Evolutionary conservation across 441 rosid genomes (phyloP), one percentile per base, ranked within the genome.

Genomic region (Biscutella auriculata): DNA sequence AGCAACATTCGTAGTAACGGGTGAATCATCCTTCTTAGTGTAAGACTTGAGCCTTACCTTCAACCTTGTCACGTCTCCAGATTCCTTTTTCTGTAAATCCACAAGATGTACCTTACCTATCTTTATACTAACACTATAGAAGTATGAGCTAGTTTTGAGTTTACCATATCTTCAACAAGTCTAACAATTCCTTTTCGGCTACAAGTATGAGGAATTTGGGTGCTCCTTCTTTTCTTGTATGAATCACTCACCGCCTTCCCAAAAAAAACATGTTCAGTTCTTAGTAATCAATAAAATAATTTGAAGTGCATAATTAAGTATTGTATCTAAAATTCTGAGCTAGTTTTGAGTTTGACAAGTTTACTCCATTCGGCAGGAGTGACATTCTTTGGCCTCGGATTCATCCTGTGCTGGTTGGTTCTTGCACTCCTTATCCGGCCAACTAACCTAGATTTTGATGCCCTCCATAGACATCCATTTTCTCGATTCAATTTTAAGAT

Each of bases 401-500:
- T 5, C 48, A 43, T 9, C 8, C 48, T 43, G 2, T 43, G 13
- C 19, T 43, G 19, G 8, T 17, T 2, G 28, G 5, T 19, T 5
- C 2, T 11, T 15, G 13, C 28, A 15, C 8, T 11, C 4, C 28
- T 43, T 4, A 43, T 26, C 6, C 9, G 8, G 0, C 13, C 11
- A 10, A 19, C 47, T 2, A 19, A 6, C 7, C 13, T 13, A 9
- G 28, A 43, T 17, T 43, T 19, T 0, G 28, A 43, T 0, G 47
- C 5, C 7, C 47, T 21, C 28, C 28, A 43, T 1, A 43, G 2
- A 43, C 8, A 80, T 76, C 50, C 74, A 75, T 64, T 62, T 82
- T 30, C 82, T 53, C 0, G 89, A 81, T 68, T 81, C 80, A 30
- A 82, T 23, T 53, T 79, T 82, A 43, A 82, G 26, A 33, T 26